phyloP scores from a whole-genome alignment of 2,329 filamentous ascomycete species.

The Trichoderma afroharzianum region DNA sequence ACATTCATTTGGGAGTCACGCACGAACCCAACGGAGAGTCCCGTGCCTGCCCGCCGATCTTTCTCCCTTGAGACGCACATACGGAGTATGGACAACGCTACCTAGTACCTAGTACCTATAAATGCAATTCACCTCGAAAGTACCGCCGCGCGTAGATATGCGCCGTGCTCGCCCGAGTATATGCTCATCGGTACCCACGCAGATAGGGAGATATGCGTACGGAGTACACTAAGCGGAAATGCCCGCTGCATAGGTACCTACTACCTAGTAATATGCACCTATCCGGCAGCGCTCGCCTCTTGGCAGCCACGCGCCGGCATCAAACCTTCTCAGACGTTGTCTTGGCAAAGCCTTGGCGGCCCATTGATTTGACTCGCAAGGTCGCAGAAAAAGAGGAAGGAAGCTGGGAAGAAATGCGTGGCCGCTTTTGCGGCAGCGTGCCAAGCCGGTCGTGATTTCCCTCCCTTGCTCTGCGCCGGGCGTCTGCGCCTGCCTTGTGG shows the following conservation, averaged over 20 bases:
- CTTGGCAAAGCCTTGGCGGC: constrained; percentile 14
- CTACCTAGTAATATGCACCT: background rate
- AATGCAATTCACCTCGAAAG: background rate
- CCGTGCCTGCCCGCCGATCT: background rate
- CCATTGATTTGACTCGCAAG: constrained; percentile 5
- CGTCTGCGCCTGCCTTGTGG: background rate
- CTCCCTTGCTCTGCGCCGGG: background rate
- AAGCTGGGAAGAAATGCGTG: background rate
- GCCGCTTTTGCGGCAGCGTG: constrained; percentile 1
- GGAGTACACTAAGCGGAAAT: background rate
- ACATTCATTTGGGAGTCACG: background rate
- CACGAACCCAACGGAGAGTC: background rate
- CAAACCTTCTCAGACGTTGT: background rate
- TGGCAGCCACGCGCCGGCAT: constrained; percentile 6
- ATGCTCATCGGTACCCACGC: background rate
- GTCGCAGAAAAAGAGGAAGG: background rate
- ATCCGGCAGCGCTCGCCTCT: background rate
- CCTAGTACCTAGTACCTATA: too few relatives aligned
- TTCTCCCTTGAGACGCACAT: background rate
- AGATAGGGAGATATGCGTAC: background rate
- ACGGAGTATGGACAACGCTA: background rate
- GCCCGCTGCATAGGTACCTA: background rate
- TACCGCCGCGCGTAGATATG: background rate
- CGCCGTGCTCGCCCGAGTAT: background rate
- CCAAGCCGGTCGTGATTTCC: background rate